phyloP scores from a whole-genome alignment of 805 yeast species.

The Kluyveromyces nonfermentans region DNA sequence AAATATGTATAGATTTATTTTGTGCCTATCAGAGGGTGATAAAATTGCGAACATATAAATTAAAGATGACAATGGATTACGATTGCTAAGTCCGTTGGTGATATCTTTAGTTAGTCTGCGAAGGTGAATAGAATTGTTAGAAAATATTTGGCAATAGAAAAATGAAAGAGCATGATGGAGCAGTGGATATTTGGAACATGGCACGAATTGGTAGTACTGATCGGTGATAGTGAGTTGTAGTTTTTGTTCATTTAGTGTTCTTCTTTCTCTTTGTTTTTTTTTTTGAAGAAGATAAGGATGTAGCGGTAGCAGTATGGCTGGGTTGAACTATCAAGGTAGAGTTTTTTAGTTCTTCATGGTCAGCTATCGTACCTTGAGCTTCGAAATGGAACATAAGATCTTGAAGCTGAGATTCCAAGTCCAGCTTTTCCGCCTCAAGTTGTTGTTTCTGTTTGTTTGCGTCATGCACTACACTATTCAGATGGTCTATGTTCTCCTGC shows the following conservation, averaged over 20 bases:
- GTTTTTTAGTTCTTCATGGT: slow-evolving; percentile 61
- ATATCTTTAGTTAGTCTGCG: neutral
- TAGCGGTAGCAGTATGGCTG: neutral
- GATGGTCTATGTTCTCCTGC: slow-evolving; percentile 33
- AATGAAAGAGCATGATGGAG: too few species aligned
- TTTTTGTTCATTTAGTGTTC: slow-evolving; percentile 6
- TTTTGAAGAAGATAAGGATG: slow-evolving; percentile 1
- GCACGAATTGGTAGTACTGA: too few species aligned
- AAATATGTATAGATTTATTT: neutral
- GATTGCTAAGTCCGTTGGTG: neutral
- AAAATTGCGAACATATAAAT: neutral
- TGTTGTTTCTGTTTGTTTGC: slow-evolving; percentile 26
- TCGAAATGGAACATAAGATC: slow-evolving; percentile 79
- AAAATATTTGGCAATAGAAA: too few species aligned
- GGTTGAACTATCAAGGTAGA: slow-evolving; percentile 48
- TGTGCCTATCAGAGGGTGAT: neutral
- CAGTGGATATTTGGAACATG: too few species aligned
- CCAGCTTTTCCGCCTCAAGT: slow-evolving; percentile 35
- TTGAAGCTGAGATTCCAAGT: slow-evolving; percentile 51
- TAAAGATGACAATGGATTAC: neutral
- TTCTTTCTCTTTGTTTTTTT: slow-evolving; percentile 16
- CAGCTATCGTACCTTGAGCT: slow-evolving; percentile 61
- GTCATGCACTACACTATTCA: slow-evolving; percentile 33
- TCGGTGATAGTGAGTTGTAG: neutral
- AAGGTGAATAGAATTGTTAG: neutral